Evolutionary conservation across 1,284 basidiomycete genomes (phyloP).

Genomic region (Sphagnurus paluster): DNA sequence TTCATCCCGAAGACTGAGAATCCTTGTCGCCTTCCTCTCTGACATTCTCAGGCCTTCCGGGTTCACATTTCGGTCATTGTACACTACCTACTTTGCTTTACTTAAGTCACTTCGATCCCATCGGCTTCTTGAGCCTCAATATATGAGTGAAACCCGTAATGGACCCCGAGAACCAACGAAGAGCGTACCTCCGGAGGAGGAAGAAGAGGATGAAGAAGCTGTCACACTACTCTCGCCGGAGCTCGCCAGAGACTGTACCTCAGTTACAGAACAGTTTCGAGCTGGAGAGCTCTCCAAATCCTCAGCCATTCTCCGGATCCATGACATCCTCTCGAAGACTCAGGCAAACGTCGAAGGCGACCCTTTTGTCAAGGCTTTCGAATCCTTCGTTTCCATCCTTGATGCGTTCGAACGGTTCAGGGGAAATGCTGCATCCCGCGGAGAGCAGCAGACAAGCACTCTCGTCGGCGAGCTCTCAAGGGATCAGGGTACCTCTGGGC

Average conservation of each 20-base stretch:
- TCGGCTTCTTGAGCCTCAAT: too few relatives aligned
- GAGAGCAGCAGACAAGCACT: background rate
- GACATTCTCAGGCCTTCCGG: too few relatives aligned
- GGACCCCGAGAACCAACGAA: too few relatives aligned
- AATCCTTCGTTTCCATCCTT: slow-evolving; percentile 1
- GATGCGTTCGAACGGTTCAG: slow-evolving; percentile 4
- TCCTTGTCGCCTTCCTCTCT: too few relatives aligned
- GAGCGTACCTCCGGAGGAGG: too few relatives aligned
- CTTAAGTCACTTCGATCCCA: too few relatives aligned
- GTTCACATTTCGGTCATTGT: too few relatives aligned
- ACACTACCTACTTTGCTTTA: too few relatives aligned
- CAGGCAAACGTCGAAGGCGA: background rate
- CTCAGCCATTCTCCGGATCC: background rate
- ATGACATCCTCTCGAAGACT: background rate
- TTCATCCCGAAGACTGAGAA: too few relatives aligned
- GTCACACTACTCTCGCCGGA: background rate
- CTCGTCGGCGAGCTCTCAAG: background rate
- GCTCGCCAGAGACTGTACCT: background rate
- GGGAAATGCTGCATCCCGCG: background rate
- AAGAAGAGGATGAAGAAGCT: too few relatives aligned
- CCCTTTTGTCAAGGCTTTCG: slow-evolving; percentile 3
- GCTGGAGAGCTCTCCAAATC: background rate
- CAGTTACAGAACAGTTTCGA: background rate
- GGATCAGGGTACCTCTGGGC: background rate
- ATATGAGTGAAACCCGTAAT: too few relatives aligned